Evolutionary conservation across 1,139 yeast genomes (phyloP).

Genomic region (Pichia sp.): DNA sequence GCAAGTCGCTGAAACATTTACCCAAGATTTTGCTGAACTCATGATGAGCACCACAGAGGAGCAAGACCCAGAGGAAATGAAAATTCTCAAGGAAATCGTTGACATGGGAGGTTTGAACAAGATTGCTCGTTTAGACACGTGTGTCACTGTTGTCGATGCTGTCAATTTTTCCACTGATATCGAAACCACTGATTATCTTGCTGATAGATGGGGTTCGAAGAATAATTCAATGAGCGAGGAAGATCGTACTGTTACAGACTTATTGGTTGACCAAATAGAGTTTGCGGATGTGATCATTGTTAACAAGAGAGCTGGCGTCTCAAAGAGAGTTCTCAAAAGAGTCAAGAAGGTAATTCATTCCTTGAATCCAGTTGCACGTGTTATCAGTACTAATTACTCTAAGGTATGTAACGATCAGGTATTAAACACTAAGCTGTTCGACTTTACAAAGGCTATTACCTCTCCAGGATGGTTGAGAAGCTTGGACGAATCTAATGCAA

Average conservation of each 20-base stretch:
- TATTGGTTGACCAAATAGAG: slow-evolving; percentile 41
- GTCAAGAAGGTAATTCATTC: slow-evolving; percentile 29
- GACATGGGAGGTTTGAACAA: slow-evolving; percentile 35
- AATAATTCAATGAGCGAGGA: slow-evolving; percentile 33
- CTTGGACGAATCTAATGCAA: slow-evolving; percentile 33
- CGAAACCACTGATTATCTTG: slow-evolving; percentile 37
- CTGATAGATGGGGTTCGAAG: slow-evolving; percentile 31
- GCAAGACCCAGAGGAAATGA: slow-evolving; percentile 20
- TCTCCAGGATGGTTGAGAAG: slow-evolving; percentile 44
- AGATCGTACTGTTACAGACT: slow-evolving; percentile 38
- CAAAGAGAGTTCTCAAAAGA: slow-evolving; percentile 24
- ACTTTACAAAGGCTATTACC: slow-evolving; percentile 35
- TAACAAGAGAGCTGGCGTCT: slow-evolving; percentile 31
- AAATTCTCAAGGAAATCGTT: slow-evolving; percentile 28
- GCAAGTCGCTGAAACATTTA: slow-evolving; percentile 44
- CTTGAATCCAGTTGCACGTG: slow-evolving; percentile 37
- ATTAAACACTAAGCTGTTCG: slow-evolving; percentile 31
- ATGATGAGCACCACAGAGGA: slow-evolving; percentile 23
- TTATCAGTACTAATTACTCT: slow-evolving; percentile 31
- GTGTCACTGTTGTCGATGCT: slow-evolving; percentile 42
- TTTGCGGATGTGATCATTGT: slow-evolving; percentile 37
- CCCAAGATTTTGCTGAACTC: slow-evolving; percentile 33
- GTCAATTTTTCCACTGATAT: slow-evolving; percentile 33
- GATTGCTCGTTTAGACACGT: slow-evolving; percentile 35
- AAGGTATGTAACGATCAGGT: slow-evolving; percentile 32